Percentiles rank a stretch among this genome's conserved stretches.
phyloP scores from a whole-genome alignment of 805 yeast genomes.

The Candida insectalens region DNA sequence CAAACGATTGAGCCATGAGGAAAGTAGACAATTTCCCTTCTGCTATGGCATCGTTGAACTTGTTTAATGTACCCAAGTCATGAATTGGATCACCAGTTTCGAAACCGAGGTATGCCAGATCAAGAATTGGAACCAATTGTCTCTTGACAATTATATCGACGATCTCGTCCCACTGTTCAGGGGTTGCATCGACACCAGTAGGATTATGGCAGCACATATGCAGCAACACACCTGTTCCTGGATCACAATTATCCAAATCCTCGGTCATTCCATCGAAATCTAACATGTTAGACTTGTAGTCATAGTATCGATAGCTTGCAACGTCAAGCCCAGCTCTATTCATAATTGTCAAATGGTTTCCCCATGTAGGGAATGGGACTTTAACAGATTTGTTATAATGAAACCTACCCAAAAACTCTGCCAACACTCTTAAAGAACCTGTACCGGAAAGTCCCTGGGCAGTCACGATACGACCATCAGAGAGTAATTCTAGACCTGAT shows the following conservation, averaged over 20 bases:
- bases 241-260: conserved; percentile 45
- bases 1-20: conserved; percentile 80
- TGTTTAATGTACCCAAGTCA: conserved; percentile 47
- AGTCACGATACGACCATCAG: conserved; percentile 61
- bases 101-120: conserved; percentile 94
- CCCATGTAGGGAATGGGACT: conserved; percentile 90
- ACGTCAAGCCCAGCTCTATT: conserved; percentile 59
- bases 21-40: conserved; percentile 39
- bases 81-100: conserved; percentile 74
- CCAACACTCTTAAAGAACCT: conserved; percentile 83
- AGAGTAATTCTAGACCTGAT: conserved; percentile 44
- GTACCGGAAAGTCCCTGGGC: conserved; percentile 93
- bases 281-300: conserved; percentile 48
- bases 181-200: conserved; percentile 86
- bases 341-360: conserved; percentile 81
- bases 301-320: conserved; percentile 63
- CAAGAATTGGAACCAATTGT: conserved; percentile 71
- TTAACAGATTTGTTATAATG: conserved; percentile 43
- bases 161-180: conserved; percentile 72
- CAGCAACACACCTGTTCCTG: conserved; percentile 58
- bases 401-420: conserved; percentile 62
- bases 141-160: conserved; percentile 50
- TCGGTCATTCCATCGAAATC: conserved; percentile 55
- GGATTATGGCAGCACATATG: conserved; percentile 98
- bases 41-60: conserved; percentile 32